These are phyloP conservation scores for Cryptosporidium xiaoi DNA, from an alignment of 169 alveolate genomes.

Conservation along the genomic window DNA sequence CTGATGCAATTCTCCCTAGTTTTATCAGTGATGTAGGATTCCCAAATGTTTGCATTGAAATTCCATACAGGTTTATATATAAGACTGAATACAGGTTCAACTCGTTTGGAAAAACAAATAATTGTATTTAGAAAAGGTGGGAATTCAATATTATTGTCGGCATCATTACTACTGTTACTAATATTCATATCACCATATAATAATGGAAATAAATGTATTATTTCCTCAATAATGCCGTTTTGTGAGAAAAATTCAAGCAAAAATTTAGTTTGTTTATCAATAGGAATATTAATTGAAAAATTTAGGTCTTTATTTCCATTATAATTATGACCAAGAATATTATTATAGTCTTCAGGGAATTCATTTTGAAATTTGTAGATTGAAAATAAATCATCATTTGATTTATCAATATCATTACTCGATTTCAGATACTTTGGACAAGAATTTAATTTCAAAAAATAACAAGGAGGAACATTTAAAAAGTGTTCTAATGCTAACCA, in stretches of 20 bases:
- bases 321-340: neutral
- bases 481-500: slow-evolving; percentile 48
- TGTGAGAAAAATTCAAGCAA: slow-evolving; percentile 26
- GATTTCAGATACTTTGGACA: neutral
- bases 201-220: slow-evolving; percentile 36
- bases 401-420: too few species aligned
- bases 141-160: neutral
- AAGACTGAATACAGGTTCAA: slow-evolving; percentile 12
- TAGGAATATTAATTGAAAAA: neutral
- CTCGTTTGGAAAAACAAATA: slow-evolving; percentile 6
- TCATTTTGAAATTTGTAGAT: slow-evolving; percentile 27
- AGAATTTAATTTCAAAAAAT: slow-evolving; percentile 13
- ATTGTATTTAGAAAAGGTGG: slow-evolving; percentile 57
- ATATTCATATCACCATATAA: neutral
- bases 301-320: too few species aligned
- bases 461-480: slow-evolving; percentile 41
- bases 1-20: neutral
- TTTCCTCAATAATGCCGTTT: slow-evolving; percentile 36
- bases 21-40: neutral
- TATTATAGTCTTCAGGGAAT: slow-evolving; percentile 23
- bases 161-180: neutral
- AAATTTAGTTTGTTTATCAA: slow-evolving; percentile 14
- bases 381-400: slow-evolving; percentile 1
- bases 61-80: slow-evolving; percentile 30
- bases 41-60: slow-evolving; percentile 29